Percentiles rank a stretch among this genome's conserved stretches.
phyloP scores from a whole-genome alignment of 768 basidiomycete genomes.

The Leccinum variicolor region DNA sequence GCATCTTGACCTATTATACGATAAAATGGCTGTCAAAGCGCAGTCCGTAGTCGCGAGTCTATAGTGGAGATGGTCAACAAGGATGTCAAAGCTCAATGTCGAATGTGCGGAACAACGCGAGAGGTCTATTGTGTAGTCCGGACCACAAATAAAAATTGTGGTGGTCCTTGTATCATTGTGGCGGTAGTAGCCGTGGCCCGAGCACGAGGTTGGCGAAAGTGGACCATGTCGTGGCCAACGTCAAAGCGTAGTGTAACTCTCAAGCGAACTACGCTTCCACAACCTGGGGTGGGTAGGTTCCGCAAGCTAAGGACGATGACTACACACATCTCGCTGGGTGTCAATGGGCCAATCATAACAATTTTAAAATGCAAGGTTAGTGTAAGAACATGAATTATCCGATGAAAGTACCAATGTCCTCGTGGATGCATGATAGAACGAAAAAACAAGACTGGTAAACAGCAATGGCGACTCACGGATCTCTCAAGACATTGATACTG shows the following conservation, averaged over 20 bases:
- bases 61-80: constrained; percentile 3
- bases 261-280: not conserved
- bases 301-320: not conserved
- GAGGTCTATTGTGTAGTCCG: not conserved
- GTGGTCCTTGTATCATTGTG: not conserved
- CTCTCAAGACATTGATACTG: constrained; percentile 14
- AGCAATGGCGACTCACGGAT: constrained; percentile 6
- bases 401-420: constrained; percentile 6
- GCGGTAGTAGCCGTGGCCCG: not conserved
- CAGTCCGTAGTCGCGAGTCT: not conserved
- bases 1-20: constrained; percentile 5
- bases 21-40: not conserved
- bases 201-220: not conserved
- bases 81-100: constrained; percentile 1
- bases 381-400: not conserved
- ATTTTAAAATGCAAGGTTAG: not conserved
- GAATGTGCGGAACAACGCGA: not conserved
- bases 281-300: not conserved
- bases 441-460: not conserved
- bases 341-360: constrained; percentile 3
- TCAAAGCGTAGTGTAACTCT: not conserved
- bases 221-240: not conserved
- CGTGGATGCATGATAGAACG: not conserved
- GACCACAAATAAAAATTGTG: not conserved
- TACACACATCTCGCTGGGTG: constrained; percentile 3